Evolutionary conservation across 148 eudicot species (phyloP).

Genomic region (Silene uniflora): DNA sequence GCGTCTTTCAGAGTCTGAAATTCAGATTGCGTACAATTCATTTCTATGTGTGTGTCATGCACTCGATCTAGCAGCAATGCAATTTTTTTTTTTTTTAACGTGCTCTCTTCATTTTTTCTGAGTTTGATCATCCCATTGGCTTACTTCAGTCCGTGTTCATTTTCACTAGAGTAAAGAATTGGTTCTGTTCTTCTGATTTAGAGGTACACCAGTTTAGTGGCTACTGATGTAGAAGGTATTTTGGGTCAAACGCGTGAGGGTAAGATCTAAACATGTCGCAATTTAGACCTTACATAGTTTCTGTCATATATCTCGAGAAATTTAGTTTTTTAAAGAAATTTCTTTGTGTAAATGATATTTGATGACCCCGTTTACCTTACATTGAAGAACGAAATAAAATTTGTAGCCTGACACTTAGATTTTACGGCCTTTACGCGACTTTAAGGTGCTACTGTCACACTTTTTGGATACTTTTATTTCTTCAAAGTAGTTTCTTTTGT

Average conservation of each 20-base stretch:
- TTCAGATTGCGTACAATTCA: neutral
- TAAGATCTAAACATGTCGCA: neutral
- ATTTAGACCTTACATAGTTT: neutral
- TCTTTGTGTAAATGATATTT: neutral
- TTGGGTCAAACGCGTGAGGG: neutral
- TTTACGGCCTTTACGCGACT: neutral
- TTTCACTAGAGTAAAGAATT: no score
- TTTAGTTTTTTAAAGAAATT: neutral
- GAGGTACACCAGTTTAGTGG: neutral
- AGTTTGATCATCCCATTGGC: neutral
- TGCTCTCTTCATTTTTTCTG: neutral
- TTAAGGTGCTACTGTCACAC: neutral
- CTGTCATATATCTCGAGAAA: neutral
- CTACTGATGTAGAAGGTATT: neutral
- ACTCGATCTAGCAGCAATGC: neutral
- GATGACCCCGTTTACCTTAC: neutral
- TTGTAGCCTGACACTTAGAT: neutral
- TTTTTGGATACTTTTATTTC: conserved; percentile 1
- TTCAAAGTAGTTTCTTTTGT: conserved; percentile 3
- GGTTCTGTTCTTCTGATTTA: neutral
- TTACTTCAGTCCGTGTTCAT: no score
- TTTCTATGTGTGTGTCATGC: neutral
- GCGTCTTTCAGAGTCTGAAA: neutral
- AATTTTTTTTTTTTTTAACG: neutral
- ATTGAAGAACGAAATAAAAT: neutral